A percentile compares a stretch with the other conserved stretches of the same genome.
phyloP scores from a whole-genome alignment of 352 stramenopile genomes.

The Phytophthora vignae region DNA sequence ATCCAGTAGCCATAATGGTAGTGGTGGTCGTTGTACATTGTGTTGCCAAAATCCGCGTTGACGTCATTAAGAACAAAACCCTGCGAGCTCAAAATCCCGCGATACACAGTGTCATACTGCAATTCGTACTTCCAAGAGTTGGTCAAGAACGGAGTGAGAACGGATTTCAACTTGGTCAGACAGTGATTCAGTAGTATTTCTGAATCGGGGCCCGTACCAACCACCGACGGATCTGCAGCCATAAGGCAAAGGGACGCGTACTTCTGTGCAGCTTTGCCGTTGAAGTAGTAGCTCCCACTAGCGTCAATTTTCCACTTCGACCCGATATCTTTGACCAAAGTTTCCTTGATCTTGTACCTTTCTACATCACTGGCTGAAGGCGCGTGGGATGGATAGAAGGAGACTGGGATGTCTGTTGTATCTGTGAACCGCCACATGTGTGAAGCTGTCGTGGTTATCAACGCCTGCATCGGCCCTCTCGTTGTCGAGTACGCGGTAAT shows the following conservation, averaged over 20 bases:
- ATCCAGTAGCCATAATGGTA: slow-evolving; percentile 52
- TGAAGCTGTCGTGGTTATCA: slow-evolving; percentile 35
- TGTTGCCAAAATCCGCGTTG: slow-evolving; percentile 49
- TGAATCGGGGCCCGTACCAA: slow-evolving; percentile 13
- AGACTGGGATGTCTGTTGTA: slow-evolving; percentile 25
- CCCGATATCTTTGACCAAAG: slow-evolving; percentile 36
- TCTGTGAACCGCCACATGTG: slow-evolving; percentile 48
- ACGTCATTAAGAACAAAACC: slow-evolving; percentile 34
- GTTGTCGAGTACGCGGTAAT: slow-evolving; percentile 47
- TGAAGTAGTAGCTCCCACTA: slow-evolving; percentile 47
- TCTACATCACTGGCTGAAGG: slow-evolving; percentile 13
- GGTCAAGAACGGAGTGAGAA: slow-evolving; percentile 34
- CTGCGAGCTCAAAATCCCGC: slow-evolving; percentile 44
- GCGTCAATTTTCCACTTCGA: slow-evolving; percentile 29
- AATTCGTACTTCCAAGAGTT: slow-evolving; percentile 42
- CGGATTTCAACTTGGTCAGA: slow-evolving; percentile 26
- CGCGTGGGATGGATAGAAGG: slow-evolving; percentile 44
- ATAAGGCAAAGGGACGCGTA: slow-evolving; percentile 48
- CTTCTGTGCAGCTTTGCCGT: slow-evolving; percentile 47
- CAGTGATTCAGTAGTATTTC: slow-evolving; percentile 14
- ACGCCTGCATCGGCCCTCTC: slow-evolving; percentile 46
- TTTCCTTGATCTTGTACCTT: slow-evolving; percentile 28
- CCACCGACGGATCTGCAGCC: slow-evolving; percentile 29
- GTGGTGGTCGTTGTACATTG: slow-evolving; percentile 51
- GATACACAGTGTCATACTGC: slow-evolving; percentile 40